Percentiles rank a stretch among this genome's conserved stretches.
Conservation (phyloP, 164 flowering plant species). For the Piper longum region DNA sequence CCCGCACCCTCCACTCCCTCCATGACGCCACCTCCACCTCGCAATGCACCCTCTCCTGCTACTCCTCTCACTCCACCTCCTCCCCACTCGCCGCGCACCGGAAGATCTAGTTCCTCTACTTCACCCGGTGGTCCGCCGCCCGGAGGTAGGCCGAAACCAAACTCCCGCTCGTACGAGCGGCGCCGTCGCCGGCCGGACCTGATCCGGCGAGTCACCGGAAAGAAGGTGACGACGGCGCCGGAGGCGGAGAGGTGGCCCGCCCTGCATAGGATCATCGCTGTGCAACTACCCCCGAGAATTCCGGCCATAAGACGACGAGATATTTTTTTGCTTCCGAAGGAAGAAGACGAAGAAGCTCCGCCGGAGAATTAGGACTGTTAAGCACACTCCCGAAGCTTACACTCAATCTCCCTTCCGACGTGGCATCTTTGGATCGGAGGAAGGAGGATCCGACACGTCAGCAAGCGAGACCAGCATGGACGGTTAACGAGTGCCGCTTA, state of each 20-base stretch:
- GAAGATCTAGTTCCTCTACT: slow-evolving; percentile 2
- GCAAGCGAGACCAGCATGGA: no score
- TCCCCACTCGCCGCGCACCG: neutral
- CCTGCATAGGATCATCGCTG: slow-evolving; percentile 14
- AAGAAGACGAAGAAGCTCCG: no score
- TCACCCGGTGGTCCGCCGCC: neutral
- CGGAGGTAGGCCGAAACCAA: slow-evolving; percentile 6
- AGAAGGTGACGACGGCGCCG: slow-evolving; percentile 2
- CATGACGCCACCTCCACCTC: slow-evolving; percentile 89
- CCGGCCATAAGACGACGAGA: neutral
- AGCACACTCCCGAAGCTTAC: no score
- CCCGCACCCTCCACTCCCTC: slow-evolving; percentile 74
- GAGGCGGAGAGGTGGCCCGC: slow-evolving; percentile 4
- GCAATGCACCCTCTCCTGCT: slow-evolving; percentile 38
- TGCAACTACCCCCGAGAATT: neutral
- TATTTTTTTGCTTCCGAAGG: no score
- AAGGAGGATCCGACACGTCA: no score
- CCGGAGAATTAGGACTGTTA: no score
- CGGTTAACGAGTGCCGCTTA: no score
- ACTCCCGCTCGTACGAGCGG: neutral
- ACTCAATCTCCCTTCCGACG: no score
- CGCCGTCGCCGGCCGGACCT: neutral
- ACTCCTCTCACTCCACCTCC: slow-evolving; percentile 15
- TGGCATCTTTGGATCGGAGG: no score
- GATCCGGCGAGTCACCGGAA: slow-evolving; percentile 1